Conservation (phyloP, 495 filamentous ascomycete genomes). For the Daldinia grandis region DNA sequence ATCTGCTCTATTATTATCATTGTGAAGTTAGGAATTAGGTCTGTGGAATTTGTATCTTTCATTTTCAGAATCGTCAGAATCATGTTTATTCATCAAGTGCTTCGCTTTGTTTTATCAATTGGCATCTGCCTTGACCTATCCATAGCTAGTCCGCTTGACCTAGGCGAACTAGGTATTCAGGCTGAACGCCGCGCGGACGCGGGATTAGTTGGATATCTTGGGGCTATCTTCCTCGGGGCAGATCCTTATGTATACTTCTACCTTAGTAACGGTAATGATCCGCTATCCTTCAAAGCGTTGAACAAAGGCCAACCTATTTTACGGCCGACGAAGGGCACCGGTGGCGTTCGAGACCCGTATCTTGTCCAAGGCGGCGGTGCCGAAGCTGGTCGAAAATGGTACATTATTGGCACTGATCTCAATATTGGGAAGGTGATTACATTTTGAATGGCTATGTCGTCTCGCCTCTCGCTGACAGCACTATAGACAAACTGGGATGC, state of each 20-base stretch:
- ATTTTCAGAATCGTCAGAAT: conserved; percentile 5
- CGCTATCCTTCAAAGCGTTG: conserved; percentile 56
- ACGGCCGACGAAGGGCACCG: conserved; percentile 59
- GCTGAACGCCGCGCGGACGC: conserved; percentile 49
- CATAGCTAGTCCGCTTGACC: conserved; percentile 32
- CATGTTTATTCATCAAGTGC: conserved; percentile 28
- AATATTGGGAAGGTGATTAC: conserved; percentile 57
- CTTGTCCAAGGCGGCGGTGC: conserved; percentile 57
- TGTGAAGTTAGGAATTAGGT: conserved; percentile 12
- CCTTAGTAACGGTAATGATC: conserved; percentile 59
- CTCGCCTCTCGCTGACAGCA: conserved; percentile 4
- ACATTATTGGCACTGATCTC: conserved; percentile 63
- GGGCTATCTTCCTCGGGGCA: conserved; percentile 62
- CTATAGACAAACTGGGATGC: conserved; percentile 60
- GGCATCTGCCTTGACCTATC: conserved; percentile 18
- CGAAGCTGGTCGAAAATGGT: conserved; percentile 62
- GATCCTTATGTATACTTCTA: conserved; percentile 65
- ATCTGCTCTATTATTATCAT: conserved; percentile 2
- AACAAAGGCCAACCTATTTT: conserved; percentile 59
- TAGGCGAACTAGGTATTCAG: conserved; percentile 28
- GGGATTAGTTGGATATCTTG: conserved; percentile 57
- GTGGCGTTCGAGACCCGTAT: conserved; percentile 59
- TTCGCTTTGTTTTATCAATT: conserved; percentile 27
- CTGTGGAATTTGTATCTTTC: conserved; percentile 10
- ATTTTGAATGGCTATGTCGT: background rate